Base-by-base conservation (phyloP, 495 filamentous ascomycete species). In the Sporormia fimetaria region DNA sequence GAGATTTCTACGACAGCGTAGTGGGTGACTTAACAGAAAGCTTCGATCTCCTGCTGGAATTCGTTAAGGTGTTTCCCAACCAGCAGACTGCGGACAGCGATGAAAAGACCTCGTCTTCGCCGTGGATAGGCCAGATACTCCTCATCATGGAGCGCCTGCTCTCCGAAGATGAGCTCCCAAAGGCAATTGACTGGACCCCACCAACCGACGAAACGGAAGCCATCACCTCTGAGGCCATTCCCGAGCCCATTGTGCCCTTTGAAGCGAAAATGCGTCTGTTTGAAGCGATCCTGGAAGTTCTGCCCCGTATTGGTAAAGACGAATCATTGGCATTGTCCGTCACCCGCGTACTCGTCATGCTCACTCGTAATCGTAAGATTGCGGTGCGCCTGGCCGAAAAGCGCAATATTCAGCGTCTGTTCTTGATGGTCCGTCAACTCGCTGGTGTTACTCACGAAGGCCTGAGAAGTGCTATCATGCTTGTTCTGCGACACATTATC, bases 381-480 rank as follows among this genome's bases (percentile, higher is more conserved):
- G 88, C 90, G 8, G 67, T 74, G 35, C 65, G 67, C 21, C 69
- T 99, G 25, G 81, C 79, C 8, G 81, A 96, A 54, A 94, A 87
- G 62, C 80, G 76, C 42, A 88, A 88, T 49, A 67, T 99, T 37
- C 83, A 87, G 55, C 74, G 83, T 14, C 66, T 99, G 11, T 96
- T 99, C 58, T 73, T 94, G 12, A 93, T 94, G 81, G 74, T 92
- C 27, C 88, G 87, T 57, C 87, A 94, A 54, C 72, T 94, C 28
- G 80, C 83, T 16, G 83, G 80, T 18, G 69, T 74, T 18, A 80
- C 76, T 15, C 81, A 81, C 39, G 68, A 79, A 16, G 78, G 78
- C 34, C 69, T 96, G 4, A 83, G 81, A 52, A 78, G 79, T 49
- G 72, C 78, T 6, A 78, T 96, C 39, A 80, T 96, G 74, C 64